Conservation (phyloP, 805 yeast genomes). For the Zygosaccharomyces kombuchaensis region DNA sequence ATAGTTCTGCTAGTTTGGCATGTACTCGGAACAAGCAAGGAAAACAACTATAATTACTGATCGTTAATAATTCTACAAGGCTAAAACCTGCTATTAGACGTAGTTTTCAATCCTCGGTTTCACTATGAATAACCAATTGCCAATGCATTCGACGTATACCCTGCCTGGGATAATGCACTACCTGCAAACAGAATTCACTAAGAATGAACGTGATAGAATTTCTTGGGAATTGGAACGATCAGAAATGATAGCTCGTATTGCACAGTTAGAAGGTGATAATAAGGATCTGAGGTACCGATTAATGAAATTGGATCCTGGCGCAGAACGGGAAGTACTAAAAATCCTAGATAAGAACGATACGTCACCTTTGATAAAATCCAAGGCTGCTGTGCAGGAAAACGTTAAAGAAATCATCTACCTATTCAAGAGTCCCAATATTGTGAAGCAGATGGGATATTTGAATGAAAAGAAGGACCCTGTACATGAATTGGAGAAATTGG, state of each 20-base stretch:
- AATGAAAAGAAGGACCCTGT: slow-evolving; percentile 22
- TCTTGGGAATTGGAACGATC: slow-evolving; percentile 58
- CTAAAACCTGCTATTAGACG: neutral
- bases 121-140: slow-evolving; percentile 13
- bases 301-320: slow-evolving; percentile 6
- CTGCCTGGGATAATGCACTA: slow-evolving; percentile 57
- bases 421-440: slow-evolving; percentile 29
- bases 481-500: slow-evolving; percentile 26
- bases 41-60: neutral
- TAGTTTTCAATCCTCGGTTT: neutral
- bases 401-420: slow-evolving; percentile 35
- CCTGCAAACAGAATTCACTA: slow-evolving; percentile 58
- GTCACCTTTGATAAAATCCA: slow-evolving; percentile 21
- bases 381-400: slow-evolving; percentile 31
- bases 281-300: slow-evolving; percentile 32
- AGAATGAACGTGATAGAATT: slow-evolving; percentile 55
- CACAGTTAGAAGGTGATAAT: slow-evolving; percentile 52
- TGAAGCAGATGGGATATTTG: slow-evolving; percentile 23
- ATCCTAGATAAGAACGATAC: slow-evolving; percentile 7
- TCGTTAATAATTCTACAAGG: neutral
- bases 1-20: neutral
- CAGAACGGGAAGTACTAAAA: neutral
- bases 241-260: slow-evolving; percentile 52
- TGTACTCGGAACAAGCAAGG: neutral
- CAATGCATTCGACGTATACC: slow-evolving; percentile 27